Base-by-base conservation (phyloP, 768 basidiomycete genomes). In the Auriculariales sp. region DNA sequence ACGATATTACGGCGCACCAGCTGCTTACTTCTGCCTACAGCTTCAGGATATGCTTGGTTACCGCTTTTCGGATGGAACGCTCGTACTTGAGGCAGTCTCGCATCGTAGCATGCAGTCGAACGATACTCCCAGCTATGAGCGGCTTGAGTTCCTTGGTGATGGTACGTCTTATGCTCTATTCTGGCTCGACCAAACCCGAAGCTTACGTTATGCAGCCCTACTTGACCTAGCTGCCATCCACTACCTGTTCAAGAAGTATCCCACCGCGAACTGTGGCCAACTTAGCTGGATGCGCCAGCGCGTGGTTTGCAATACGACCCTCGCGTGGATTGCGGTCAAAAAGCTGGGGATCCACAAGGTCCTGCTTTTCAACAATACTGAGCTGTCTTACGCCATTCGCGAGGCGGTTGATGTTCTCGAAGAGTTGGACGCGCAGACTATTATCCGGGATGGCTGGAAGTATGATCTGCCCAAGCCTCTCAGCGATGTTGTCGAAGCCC, bases 101-200 rank as follows among this genome's bases (percentile, higher is more conserved):
- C 91, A 94, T 59, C 83, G 89, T 0, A 88, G 86, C 0, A 85
- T 85, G 56, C 68, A 71, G 9, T 62, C 62, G 2, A 60, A 64
- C 1, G 72, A 70, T 11, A 69, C 69, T 9, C 67, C 75, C 4
- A 86, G 84, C 2, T 93, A 93, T 62, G 83, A 94, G 53, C 75
- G 91, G 12, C 66, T 92, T 10, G 91, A 94, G 57, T 92, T 90
- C 56, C 71, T 94, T 2, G 91, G 91, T 28, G 91, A 94, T 60
- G 85, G 89, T 90, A 60, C 65, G 78, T 24, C 45, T 44, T 46
- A 11, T 55, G 58, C 15, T 54, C 54, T 15, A 51, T 33, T 46
- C 33, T 49, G 2, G 47, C 17, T 53, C 22, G 30, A 31, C n/a
- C 24, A 48, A 7, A 28, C 15, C 19, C 27, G 3, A 5, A 5